Percentiles rank a stretch among this genome's conserved stretches.
These are phyloP conservation scores for Rhizopus delemar DNA, from an alignment of 371 early-diverging fungal species.

Conservation along the genomic window DNA sequence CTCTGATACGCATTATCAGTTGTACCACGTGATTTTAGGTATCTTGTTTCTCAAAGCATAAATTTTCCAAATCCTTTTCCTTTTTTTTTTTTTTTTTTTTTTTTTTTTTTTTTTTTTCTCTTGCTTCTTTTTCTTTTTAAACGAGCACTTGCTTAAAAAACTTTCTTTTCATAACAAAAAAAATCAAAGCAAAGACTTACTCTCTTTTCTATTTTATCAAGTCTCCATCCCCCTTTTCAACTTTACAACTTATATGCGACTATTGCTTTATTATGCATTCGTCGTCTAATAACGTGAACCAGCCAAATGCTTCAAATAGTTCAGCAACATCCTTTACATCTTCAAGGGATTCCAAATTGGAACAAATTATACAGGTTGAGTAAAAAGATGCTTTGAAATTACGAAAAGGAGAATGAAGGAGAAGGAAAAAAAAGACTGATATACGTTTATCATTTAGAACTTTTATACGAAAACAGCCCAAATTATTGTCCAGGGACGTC, in stretches of 20 bases:
- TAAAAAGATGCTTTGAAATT: neutral
- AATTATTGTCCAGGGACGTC: conserved; percentile 59
- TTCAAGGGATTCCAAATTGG: conserved; percentile 39
- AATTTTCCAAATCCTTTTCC: neutral
- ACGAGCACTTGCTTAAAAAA: neutral
- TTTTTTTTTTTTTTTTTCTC: neutral
- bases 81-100: neutral
- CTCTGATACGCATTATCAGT: conserved; percentile 1
- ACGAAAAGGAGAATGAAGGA: too few relatives aligned
- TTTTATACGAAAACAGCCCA: conserved; percentile 68
- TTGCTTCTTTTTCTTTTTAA: too few relatives aligned
- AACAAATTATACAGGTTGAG: conserved; percentile 43
- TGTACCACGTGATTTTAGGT: neutral
- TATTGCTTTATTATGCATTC: conserved; percentile 16
- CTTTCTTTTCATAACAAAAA: neutral
- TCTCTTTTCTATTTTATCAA: neutral
- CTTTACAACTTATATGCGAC: conserved; percentile 1
- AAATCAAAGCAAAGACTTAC: neutral
- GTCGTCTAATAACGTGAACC: conserved; percentile 6
- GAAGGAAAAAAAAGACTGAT: too few relatives aligned
- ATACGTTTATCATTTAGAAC: conserved; percentile 31
- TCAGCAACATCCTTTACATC: conserved; percentile 19
- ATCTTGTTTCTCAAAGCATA: neutral
- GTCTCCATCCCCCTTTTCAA: neutral
- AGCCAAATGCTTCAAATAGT: conserved; percentile 9